Percentiles rank a stretch among this genome's conserved stretches.
Evolutionary conservation across 1,284 basidiomycete species (phyloP).

Genomic region (Phylloporus gajari): DNA sequence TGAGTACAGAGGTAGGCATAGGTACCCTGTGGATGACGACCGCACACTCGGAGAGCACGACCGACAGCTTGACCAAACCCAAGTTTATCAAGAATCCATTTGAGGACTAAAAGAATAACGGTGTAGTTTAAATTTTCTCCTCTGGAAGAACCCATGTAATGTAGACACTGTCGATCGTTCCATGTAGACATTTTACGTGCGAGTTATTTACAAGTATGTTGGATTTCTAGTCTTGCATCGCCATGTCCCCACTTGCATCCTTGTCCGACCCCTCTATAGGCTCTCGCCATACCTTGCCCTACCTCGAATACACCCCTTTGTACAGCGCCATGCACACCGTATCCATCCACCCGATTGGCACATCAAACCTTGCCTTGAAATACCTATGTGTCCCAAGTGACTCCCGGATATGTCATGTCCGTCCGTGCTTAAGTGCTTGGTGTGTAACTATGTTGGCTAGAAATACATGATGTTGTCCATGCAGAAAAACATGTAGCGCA

Average conservation of each 20-base stretch:
- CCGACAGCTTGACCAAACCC: constrained; percentile 23
- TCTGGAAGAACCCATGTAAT: not conserved
- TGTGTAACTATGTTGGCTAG: constrained; percentile 92
- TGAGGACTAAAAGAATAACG: constrained; percentile 24
- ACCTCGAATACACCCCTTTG: constrained; percentile 91
- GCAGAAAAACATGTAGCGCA: constrained; percentile 99
- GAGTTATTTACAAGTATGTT: not conserved
- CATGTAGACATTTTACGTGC: too few species aligned
- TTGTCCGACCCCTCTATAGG: not conserved
- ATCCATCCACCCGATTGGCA: constrained; percentile 95
- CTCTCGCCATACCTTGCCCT: constrained; percentile 67
- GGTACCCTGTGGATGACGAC: constrained; percentile 18
- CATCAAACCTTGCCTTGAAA: constrained; percentile 98
- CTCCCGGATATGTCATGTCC: constrained; percentile 90
- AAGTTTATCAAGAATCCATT: constrained; percentile 42
- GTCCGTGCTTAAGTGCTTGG: constrained; percentile 93
- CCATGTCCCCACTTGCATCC: constrained; percentile 21
- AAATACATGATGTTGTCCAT: constrained; percentile 92
- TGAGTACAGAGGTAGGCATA: not conserved
- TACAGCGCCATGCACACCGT: constrained; percentile 92
- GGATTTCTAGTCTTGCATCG: constrained; percentile 34
- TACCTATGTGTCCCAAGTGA: constrained; percentile 98
- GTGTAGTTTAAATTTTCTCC: not conserved
- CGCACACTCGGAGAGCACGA: constrained; percentile 25
- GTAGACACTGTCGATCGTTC: not conserved